Evolutionary conservation across 805 yeast species (phyloP), one percentile per base, ranked within the genome.

Genomic region (Lachancea dasiensis): DNA sequence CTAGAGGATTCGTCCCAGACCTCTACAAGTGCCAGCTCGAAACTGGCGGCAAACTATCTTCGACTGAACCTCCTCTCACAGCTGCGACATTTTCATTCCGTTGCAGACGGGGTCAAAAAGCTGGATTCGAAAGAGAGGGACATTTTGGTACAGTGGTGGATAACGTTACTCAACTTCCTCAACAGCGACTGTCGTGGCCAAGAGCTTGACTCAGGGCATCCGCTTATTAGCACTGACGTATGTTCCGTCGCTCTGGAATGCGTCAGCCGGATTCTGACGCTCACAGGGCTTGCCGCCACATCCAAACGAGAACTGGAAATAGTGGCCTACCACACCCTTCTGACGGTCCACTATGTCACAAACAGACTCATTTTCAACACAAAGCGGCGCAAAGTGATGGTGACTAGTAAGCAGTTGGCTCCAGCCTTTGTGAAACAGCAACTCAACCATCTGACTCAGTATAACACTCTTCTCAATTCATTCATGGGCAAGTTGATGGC

Each of bases 101-200:
- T 26, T 23, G 11, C 32, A 9, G 11, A 23, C 9, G 34, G 17
- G 6, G 29, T 15, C 8, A 21, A 29, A 15, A 14, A 17, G 11
- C 26, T 24, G 15, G 34, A 34, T 17, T 6, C 29, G 16, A 36
- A 31, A 21, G 29, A 41, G 24, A 35, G 54, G 32, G 52, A 52
- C 23, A 47, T 48, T 5, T 38, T 57, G 17, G 41, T 43, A 5
- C 63, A 58, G 34, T 60, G 64, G 64, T 60, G 64, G 64, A 45
- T 52, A 1, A 46, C 56, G 1, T 34, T 56, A 11, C 34, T 58
- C 30, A 54, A 55, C 33, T 49, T 49, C 31, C 39, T 56, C 11
- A 49, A 43, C 13, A 47, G 47, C 28, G 52, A 55, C 37, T 27
- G 38, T 10, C 32, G 38, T 15, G 28, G 34, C 11, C 30, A 28